Evolutionary conservation across 2,329 filamentous ascomycete species (phyloP).

Genomic region (Colletotrichum gloeosporioides): DNA sequence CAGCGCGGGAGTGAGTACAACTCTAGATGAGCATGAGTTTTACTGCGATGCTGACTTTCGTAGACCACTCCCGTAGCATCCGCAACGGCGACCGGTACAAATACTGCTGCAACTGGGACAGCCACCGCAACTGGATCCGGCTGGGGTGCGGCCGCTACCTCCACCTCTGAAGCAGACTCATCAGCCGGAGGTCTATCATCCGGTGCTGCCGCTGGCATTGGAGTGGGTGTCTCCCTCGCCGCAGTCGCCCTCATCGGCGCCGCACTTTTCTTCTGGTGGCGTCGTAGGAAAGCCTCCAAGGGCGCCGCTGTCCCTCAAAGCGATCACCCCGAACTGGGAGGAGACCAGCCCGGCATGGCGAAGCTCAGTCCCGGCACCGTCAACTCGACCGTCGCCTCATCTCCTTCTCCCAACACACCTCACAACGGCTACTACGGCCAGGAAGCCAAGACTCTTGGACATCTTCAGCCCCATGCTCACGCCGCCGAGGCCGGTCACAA

Average conservation of each 20-base stretch:
- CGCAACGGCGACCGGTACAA: neutral
- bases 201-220: constrained; percentile 35
- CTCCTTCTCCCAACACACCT: neutral
- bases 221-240: constrained; percentile 31
- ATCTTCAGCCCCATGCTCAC: constrained; percentile 7
- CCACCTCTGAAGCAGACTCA: neutral
- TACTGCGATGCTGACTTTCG: neutral
- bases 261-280: constrained; percentile 31
- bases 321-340: neutral
- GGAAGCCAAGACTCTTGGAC: constrained; percentile 1
- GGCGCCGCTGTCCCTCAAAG: neutral
- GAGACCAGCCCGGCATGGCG: neutral
- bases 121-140: neutral
- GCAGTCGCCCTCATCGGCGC: constrained; percentile 27
- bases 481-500: constrained; percentile 5
- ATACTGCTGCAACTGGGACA: constrained; percentile 1
- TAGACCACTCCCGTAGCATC: neutral
- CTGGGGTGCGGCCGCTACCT: neutral
- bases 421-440: constrained; percentile 8
- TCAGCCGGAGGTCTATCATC: constrained; percentile 27
- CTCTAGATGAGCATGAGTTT: fast-evolving
- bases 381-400: neutral
- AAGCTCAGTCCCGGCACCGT: constrained; percentile 1
- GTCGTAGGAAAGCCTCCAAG: constrained; percentile 21
- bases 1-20: constrained; percentile 26